phyloP scores from a whole-genome alignment of 768 basidiomycete genomes.

The Hypholoma fasciculare region DNA sequence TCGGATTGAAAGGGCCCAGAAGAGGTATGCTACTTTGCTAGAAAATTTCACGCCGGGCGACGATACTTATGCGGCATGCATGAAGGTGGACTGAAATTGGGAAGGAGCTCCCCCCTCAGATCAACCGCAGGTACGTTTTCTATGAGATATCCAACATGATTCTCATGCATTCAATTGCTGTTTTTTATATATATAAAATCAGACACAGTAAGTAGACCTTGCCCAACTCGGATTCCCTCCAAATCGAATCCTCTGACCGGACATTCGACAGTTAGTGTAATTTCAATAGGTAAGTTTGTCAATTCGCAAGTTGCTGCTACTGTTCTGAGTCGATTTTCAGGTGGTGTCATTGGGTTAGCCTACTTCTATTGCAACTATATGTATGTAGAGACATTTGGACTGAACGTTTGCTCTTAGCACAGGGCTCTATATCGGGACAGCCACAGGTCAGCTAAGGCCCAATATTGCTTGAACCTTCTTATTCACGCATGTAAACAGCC shows the following conservation, averaged over 20 bases:
- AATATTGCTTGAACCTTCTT: neutral
- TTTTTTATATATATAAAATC: neutral
- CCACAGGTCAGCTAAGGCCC: constrained; percentile 8
- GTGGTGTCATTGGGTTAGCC: constrained; percentile 16
- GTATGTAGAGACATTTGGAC: neutral
- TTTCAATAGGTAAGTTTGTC: constrained; percentile 11
- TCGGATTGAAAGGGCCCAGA: constrained; percentile 7
- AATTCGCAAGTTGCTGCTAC: too few relatives aligned
- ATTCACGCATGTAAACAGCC: constrained; percentile 2
- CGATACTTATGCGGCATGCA: neutral
- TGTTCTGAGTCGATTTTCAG: neutral
- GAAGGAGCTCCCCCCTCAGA: constrained; percentile 17
- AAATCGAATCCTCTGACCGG: neutral
- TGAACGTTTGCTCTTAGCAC: constrained; percentile 6
- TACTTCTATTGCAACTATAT: neutral
- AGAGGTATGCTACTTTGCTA: constrained; percentile 1
- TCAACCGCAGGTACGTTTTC: constrained; percentile 12
- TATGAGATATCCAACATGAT: too few relatives aligned
- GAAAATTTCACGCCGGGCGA: neutral
- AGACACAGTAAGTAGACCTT: constrained; percentile 6
- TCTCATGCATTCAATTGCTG: neutral
- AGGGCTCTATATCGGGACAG: constrained; percentile 18
- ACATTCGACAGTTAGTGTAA: constrained; percentile 11
- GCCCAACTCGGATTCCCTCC: neutral
- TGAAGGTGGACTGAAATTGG: constrained; percentile 14